These are phyloP conservation scores for Podosphaera xanthii DNA, from an alignment of 2,329 filamentous ascomycete genomes.

Conservation along the genomic window DNA sequence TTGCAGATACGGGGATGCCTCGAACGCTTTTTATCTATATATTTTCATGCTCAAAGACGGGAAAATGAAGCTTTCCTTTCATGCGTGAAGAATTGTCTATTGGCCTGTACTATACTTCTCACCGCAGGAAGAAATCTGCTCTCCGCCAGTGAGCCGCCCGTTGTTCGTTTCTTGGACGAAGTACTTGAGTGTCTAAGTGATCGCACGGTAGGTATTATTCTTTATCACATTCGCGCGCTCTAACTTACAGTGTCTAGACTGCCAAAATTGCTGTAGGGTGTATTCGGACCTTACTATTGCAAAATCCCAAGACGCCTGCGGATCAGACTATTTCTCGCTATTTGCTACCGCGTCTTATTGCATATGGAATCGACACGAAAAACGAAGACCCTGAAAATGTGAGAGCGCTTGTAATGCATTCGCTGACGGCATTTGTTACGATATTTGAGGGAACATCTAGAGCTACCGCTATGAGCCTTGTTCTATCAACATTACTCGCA, in stretches of 20 bases:
- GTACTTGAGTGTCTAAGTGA: constrained; percentile 64
- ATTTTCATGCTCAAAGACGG: constrained; percentile 51
- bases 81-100: constrained; percentile 80
- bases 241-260: constrained; percentile 25
- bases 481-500: constrained; percentile 55
- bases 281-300: constrained; percentile 58
- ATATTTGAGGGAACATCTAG: constrained; percentile 23
- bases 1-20: constrained; percentile 60
- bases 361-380: constrained; percentile 47
- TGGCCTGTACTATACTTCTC: constrained; percentile 74
- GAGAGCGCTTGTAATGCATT: constrained; percentile 46
- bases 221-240: background rate
- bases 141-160: constrained; percentile 49
- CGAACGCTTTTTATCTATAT: constrained; percentile 60
- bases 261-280: constrained; percentile 82
- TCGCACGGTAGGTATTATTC: constrained; percentile 32
- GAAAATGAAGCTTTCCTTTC: constrained; percentile 53
- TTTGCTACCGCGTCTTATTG: constrained; percentile 50
- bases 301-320: constrained; percentile 35
- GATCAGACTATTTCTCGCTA: constrained; percentile 54
- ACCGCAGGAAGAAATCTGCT: constrained; percentile 58
- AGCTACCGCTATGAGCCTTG: constrained; percentile 44
- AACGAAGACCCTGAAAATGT: constrained; percentile 63
- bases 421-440: constrained; percentile 49
- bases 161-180: constrained; percentile 56